Evolutionary conservation across 495 filamentous ascomycete species (phyloP).

Genomic region (Talaromyces adpressus): DNA sequence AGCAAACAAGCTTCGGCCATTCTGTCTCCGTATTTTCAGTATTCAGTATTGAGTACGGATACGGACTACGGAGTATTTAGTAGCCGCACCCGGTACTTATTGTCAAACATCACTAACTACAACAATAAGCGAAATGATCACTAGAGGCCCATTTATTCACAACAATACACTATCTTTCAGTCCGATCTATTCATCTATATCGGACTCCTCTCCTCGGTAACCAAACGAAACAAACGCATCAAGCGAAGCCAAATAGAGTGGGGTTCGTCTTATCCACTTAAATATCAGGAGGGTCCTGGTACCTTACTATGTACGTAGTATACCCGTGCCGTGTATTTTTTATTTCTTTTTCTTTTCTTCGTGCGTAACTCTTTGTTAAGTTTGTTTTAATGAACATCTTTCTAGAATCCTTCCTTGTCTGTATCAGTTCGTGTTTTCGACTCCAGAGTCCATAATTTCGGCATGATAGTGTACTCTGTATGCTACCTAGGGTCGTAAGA

Average conservation of each 20-base stretch:
- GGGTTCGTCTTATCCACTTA: not conserved
- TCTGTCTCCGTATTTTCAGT: not conserved
- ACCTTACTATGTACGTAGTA: too few species aligned
- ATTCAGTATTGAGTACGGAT: not conserved
- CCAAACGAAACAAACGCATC: not conserved
- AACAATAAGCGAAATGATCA: not conserved
- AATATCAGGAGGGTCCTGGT: not conserved
- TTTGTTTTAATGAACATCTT: not conserved
- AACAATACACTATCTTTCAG: not conserved
- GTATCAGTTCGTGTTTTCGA: not conserved
- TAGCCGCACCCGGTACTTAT: too few species aligned
- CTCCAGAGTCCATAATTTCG: not conserved
- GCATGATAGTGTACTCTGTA: not conserved
- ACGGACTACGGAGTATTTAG: not conserved
- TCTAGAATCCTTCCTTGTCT: not conserved
- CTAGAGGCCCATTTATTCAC: not conserved
- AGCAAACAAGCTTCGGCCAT: conserved; percentile 1
- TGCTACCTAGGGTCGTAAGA: not conserved
- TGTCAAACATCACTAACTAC: too few species aligned
- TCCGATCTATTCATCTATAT: not conserved
- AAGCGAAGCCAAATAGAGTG: not conserved
- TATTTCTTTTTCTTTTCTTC: not conserved
- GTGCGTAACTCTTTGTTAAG: not conserved
- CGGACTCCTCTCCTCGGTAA: not conserved
- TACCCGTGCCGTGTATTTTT: not conserved